Evolutionary conservation across 495 filamentous ascomycete genomes (phyloP).

Genomic region (Bacidia gigantensis): DNA sequence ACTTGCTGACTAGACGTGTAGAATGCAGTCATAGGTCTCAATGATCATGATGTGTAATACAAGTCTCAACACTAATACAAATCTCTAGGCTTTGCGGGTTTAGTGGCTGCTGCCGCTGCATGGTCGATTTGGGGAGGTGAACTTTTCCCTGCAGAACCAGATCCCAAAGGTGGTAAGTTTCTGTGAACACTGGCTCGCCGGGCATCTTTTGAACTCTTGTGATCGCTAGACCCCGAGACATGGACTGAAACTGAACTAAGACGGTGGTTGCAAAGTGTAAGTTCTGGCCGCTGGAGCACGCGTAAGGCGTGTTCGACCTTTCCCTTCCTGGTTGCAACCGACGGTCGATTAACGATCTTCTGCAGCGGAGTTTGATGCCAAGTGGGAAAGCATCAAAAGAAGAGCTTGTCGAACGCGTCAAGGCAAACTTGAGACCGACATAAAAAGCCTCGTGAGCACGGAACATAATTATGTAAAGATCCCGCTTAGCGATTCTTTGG

Average conservation of each 20-base stretch:
- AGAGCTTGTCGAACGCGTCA: slow-evolving; percentile 66
- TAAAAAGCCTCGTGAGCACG: slow-evolving; percentile 6
- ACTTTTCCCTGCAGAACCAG: slow-evolving; percentile 55
- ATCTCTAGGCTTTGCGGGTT: slow-evolving; percentile 50
- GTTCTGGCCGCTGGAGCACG: slow-evolving; percentile 1
- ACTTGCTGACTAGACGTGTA: slow-evolving; percentile 18
- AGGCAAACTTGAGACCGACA: slow-evolving; percentile 47
- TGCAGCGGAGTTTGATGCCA: slow-evolving; percentile 60
- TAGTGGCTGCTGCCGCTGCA: slow-evolving; percentile 69
- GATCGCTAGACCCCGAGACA: slow-evolving; percentile 41
- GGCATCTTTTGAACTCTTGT: background rate
- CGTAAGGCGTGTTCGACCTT: slow-evolving; percentile 12
- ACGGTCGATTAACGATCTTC: no score
- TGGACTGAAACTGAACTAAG: slow-evolving; percentile 63
- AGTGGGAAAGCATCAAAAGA: slow-evolving; percentile 51
- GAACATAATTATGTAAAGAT: no score
- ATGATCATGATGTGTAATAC: background rate
- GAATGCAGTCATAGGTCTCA: slow-evolving; percentile 47
- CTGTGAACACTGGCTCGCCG: background rate
- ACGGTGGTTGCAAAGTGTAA: slow-evolving; percentile 63
- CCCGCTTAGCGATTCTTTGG: no score
- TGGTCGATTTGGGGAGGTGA: slow-evolving; percentile 77
- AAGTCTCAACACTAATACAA: slow-evolving; percentile 9
- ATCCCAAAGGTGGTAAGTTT: slow-evolving; percentile 58
- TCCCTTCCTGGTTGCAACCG: no score